Percentiles rank a stretch among this genome's conserved stretches.
These are phyloP conservation scores for Umbelopsis sp. DNA, from an alignment of 192 early-diverging fungal genomes.

Conservation along the genomic window DNA sequence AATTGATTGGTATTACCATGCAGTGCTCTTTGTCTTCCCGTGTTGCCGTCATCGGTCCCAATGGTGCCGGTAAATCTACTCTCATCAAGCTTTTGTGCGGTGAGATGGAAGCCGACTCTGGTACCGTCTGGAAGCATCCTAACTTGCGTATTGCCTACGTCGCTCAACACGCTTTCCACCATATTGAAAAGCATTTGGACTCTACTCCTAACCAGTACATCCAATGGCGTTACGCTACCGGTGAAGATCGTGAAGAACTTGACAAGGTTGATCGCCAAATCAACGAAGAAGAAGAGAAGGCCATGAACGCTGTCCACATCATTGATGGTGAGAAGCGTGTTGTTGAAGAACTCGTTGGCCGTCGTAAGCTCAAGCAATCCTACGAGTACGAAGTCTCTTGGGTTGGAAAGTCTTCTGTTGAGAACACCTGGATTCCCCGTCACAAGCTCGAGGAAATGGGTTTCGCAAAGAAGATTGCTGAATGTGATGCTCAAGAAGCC, in stretches of 20 bases:
- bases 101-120: slow-evolving; percentile 70
- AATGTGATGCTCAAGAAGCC: slow-evolving; percentile 77
- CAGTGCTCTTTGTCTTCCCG: slow-evolving; percentile 74
- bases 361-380: slow-evolving; percentile 80
- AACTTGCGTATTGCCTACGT: slow-evolving; percentile 86
- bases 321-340: slow-evolving; percentile 64
- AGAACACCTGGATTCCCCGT: slow-evolving; percentile 74
- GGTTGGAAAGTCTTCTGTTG: slow-evolving; percentile 61
- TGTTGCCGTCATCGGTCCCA: slow-evolving; percentile 79
- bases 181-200: slow-evolving; percentile 82
- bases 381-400: slow-evolving; percentile 87
- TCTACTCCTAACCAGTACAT: slow-evolving; percentile 77
- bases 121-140: slow-evolving; percentile 80
- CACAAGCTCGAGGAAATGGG: slow-evolving; percentile 74
- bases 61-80: slow-evolving; percentile 77
- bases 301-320: slow-evolving; percentile 51
- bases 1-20: slow-evolving; percentile 64
- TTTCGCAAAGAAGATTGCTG: slow-evolving; percentile 75
- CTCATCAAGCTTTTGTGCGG: slow-evolving; percentile 78
- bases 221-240: slow-evolving; percentile 79
- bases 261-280: slow-evolving; percentile 74
- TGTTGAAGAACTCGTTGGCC: slow-evolving; percentile 65
- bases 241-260: slow-evolving; percentile 77
- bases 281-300: slow-evolving; percentile 68
- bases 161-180: slow-evolving; percentile 87